Percentiles rank a stretch among this genome's conserved stretches.
Evolutionary conservation across 2,329 filamentous ascomycete species (phyloP).

Genomic region (Daldinia eschscholtzii): DNA sequence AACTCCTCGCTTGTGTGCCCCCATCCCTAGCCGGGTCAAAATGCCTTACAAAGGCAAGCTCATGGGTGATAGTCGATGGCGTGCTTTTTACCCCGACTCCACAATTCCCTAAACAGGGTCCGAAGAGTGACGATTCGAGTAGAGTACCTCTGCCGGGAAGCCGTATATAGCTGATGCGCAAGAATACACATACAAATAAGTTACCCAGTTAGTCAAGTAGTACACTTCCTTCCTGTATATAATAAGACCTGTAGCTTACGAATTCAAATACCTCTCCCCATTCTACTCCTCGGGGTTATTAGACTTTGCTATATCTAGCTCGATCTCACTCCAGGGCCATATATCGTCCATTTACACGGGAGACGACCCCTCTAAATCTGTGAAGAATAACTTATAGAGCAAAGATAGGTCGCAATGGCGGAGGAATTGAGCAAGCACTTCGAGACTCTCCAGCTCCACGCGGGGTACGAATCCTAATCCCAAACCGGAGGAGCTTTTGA

Average conservation of each 20-base stretch:
- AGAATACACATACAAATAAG: constrained; percentile 24
- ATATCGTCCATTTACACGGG: constrained; percentile 14
- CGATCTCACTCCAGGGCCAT: constrained; percentile 12
- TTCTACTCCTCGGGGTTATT: constrained; percentile 1
- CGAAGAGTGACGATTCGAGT: constrained; percentile 27
- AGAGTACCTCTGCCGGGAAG: constrained; percentile 28
- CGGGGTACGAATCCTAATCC: constrained; percentile 69
- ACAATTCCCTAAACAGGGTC: constrained; percentile 29
- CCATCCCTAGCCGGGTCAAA: constrained; percentile 3
- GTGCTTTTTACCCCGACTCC: constrained; percentile 37
- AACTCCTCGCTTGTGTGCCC: not conserved
- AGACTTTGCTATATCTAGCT: constrained; percentile 23
- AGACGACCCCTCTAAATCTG: not conserved
- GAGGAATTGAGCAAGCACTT: constrained; percentile 72
- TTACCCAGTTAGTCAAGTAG: constrained; percentile 17
- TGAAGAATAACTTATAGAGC: constrained; percentile 7
- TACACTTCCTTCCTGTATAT: constrained; percentile 12
- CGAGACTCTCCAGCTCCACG: constrained; percentile 88
- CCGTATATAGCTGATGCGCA: constrained; percentile 3
- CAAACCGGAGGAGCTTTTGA: not conserved
- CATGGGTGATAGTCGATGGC: constrained; percentile 37
- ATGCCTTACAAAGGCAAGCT: constrained; percentile 24
- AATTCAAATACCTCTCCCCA: constrained; percentile 11
- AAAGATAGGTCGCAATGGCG: constrained; percentile 54
- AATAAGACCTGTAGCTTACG: constrained; percentile 21